Conservation (phyloP, 2,329 filamentous ascomycete species). For the Alternaria sp. region DNA sequence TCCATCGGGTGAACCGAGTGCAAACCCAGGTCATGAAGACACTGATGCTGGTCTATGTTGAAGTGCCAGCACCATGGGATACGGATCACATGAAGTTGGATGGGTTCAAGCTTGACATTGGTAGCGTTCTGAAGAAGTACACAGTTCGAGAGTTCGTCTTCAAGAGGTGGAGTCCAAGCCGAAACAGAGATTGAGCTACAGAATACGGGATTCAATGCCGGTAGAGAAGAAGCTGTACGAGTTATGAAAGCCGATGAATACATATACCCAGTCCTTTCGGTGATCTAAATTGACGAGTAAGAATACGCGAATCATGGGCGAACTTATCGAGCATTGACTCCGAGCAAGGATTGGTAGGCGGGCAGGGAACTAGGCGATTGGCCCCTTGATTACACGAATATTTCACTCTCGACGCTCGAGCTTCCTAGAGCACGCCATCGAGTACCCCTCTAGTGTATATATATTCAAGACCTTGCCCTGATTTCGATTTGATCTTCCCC, state of each 20-base stretch:
- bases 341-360: not conserved
- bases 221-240: not conserved
- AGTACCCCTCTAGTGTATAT: not conserved
- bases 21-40: constrained; percentile 90
- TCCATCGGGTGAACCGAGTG: constrained; percentile 89
- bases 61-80: constrained; percentile 74
- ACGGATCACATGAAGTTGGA: constrained; percentile 49
- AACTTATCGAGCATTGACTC: not conserved
- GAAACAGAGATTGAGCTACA: constrained; percentile 65
- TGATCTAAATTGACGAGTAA: not conserved
- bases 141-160: constrained; percentile 80
- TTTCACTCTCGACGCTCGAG: not conserved
- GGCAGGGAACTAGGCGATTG: not conserved
- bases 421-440: not conserved
- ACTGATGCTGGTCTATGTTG: constrained; percentile 87
- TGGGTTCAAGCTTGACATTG: constrained; percentile 60
- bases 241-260: not conserved
- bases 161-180: constrained; percentile 83
- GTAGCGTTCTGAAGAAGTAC: constrained; percentile 70
- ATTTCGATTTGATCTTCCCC: not conserved
- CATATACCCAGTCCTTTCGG: not conserved
- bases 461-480: not conserved
- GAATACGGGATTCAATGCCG: not conserved
- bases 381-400: not conserved
- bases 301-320: not conserved